Conservation (phyloP, 306 rosid genomes). For the Cucumis cinereus region DNA sequence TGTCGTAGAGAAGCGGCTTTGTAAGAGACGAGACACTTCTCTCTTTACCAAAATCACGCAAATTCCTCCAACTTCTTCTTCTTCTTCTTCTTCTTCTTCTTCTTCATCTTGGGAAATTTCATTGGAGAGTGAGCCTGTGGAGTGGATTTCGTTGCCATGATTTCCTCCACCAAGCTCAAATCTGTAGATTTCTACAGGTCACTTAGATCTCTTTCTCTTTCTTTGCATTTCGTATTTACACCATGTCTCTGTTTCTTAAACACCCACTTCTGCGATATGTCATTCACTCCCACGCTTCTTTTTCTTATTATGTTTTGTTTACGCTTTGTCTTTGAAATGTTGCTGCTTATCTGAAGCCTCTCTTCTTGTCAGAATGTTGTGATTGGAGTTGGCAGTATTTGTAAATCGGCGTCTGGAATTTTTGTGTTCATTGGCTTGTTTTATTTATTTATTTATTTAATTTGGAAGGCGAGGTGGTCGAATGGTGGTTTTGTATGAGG, state of each 20-base stretch:
- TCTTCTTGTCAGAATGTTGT: neutral
- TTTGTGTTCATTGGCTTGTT: neutral
- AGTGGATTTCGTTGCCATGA: slow-evolving; percentile 31
- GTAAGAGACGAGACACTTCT: neutral
- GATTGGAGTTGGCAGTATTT: neutral
- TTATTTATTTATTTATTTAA: neutral
- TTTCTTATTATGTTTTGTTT: neutral
- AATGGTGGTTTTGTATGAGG: neutral
- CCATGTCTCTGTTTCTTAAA: neutral
- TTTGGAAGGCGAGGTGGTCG: neutral
- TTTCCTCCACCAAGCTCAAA: slow-evolving; percentile 71
- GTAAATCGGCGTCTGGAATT: neutral
- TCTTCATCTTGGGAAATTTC: neutral
- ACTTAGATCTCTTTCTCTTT: slow-evolving; percentile 15
- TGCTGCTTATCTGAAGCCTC: neutral
- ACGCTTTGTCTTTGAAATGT: neutral
- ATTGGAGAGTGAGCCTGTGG: neutral
- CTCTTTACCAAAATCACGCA: neutral
- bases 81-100: slow-evolving; percentile 1
- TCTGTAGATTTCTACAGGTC: slow-evolving; percentile 96
- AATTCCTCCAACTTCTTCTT: neutral
- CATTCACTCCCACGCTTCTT: neutral
- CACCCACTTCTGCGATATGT: neutral
- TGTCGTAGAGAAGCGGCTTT: neutral
- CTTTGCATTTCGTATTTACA: slow-evolving; percentile 1